Evolutionary conservation across 2,329 filamentous ascomycete species (phyloP), one percentile per base, ranked within the genome.

Genomic region (Chrysoporthe puriensis): DNA sequence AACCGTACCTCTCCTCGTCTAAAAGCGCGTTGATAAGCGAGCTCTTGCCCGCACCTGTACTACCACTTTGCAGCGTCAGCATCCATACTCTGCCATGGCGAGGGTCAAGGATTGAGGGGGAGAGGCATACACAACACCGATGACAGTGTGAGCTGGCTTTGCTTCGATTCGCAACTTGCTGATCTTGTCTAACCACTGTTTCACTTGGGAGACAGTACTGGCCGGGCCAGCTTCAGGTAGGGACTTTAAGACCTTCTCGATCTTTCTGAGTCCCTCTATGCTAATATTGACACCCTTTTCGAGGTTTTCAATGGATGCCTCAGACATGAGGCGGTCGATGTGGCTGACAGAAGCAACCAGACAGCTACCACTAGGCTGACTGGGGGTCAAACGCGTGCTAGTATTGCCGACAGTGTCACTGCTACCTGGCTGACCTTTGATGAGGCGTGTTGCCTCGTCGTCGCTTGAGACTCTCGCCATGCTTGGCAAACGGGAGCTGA

Each of bases 11-110:
- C 70, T 90, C 86, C 71, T 90, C 85, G 42, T 89, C 86, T 0
- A 90, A 78, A 44, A 90, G 73, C 0, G 88, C 87, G 72, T 90
- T 90, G 74, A 90, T 88, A 0, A 90, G 78, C 1, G 84, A 87
- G 26, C 83, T 86, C 72, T 90, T 91, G 0, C 88, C 88, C 1
- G 85, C 83, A 0, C 88, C 87, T 0, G 88, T 90, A 64, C 84
- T 86, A 0, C 88, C 88, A 5, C 65, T 66, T 36, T 52, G 2
- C 11, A 36, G 13, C 11, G 3, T 5, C 48, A 4, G 21, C 1
- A 21, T 66, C 6, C 63, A 50, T 9, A 58, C 21, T 14, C 4
- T 21, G n/a, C 18, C 34, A 21, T 2, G 18, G 5, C 4, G 32
- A 13, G 36, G 16, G 26, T 32, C 32, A 26, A 26, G 3, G 11